Base-by-base conservation (phyloP, 2,329 filamentous ascomycete genomes). In the Drechslerella stenobrocha region DNA sequence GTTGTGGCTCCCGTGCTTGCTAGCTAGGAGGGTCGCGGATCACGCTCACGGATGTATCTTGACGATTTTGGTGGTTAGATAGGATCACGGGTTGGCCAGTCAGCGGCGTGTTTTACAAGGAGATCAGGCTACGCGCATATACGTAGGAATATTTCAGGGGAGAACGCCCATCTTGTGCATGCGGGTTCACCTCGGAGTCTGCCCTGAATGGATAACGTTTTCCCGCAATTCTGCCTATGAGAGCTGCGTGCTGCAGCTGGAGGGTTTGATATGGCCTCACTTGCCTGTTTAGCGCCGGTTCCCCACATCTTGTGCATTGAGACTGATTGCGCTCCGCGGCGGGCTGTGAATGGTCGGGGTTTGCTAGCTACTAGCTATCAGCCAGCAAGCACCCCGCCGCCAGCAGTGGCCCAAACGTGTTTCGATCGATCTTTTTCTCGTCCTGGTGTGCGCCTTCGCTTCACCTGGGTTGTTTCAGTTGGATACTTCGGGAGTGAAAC, bases 251-350 rank as follows among this genome's bases (percentile, higher is more conserved):
- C 34, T n/a, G 34, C 22, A n/a, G n/a, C n/a, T n/a, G n/a, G n/a
- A 18, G 52, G 59, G 50, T 47, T 48, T 52, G 34, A 55, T 56
- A 37, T 47, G 37, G 30, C 30, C 60, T 30, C 15, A 58, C 35
- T 55, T 66, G 40, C 48, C 45, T 44, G 50, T 67, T 60, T 67
- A 51, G 55, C 63, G 63, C 53, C 61, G 35, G 55, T 48, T 52
- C 42, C 18, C 48, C 63, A 67, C 63, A 40, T 50, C n/a, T 20
- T 13, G 37, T 52, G 51, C 45, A 35, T 52, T 55, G 28, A 23
- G 15, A 42, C 37, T 59, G 59, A 42, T 42, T 42, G 37, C 37
- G 3, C 15, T 48, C 15, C 23, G 58, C 13, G 32, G 42, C 28
- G 34, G 30, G n/a, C 52, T 65, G 9, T 65, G 37, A 51, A 23